Base-by-base conservation (phyloP, 2,329 filamentous ascomycete species). In the Arthrinium phaeospermum region DNA sequence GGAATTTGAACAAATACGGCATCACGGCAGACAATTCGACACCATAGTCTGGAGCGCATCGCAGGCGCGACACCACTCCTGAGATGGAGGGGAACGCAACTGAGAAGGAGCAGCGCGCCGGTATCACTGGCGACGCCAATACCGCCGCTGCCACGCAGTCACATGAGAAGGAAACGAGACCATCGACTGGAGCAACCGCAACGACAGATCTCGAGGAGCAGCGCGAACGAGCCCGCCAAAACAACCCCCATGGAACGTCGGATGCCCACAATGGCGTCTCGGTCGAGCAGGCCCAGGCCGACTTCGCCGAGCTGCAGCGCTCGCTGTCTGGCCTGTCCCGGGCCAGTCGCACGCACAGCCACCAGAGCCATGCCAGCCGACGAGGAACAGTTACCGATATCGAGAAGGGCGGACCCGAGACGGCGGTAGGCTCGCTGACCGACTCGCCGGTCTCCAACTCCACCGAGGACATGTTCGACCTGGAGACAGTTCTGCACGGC, bases 401-500 rank as follows among this genome's bases (percentile, higher is more conserved):
- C 12, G 91, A 93, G 78, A 91, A 91, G 78, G 85, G 82, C 1
- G 80, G 80, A 3, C 41, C 27, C 7, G 44, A 68, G 14, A 68
- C 41, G 14, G 24, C 45, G 24, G 82, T 82, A 41, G 73, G 57
- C 4, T 51, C 80, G 75, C 45, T 83, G 75, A 3, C 79, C 78
- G 76, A 84, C 79, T 79, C 82, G 1, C 77, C 81, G 0, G 82
- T 82, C 3, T 85, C 85, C 0, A 85, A 86, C 64, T 84, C 84
- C 0, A 86, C 85, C 2, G 85, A 85, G 2, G 89, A 89, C 71
- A 85, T 87, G 13, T 97, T 96, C 81, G 92, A 97, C 79, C 85
- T 98, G 49, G 93, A 97, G 80, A 83, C 86, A 12, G 91, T 92
- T 4, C 84, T 97, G 73, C 89, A 93, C 64, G 93, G 94, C 3